Evolutionary conservation across 176 grass and related monocot species (phyloP).

Genomic region (Carex littledalei): DNA sequence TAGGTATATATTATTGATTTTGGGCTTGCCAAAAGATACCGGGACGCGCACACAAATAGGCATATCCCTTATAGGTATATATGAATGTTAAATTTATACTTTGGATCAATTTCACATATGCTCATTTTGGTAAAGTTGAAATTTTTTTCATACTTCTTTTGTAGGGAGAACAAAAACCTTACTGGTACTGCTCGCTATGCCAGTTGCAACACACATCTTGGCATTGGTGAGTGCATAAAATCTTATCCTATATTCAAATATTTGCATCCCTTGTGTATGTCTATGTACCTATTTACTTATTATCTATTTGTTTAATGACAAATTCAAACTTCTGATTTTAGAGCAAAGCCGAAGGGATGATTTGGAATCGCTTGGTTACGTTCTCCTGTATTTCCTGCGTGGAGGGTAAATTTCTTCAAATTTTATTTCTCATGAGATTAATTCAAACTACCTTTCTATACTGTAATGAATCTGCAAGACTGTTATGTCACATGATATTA

Average conservation of each 20-base stretch:
- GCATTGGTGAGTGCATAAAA: conserved; percentile 53
- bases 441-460: conserved; percentile 1
- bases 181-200: conserved; percentile 95
- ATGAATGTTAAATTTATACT: not conserved
- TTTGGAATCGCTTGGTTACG: conserved; percentile 97
- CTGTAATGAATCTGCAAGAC: not conserved
- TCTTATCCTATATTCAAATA: not conserved
- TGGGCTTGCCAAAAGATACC: conserved; percentile 96
- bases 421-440: not conserved
- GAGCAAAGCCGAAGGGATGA: conserved; percentile 98
- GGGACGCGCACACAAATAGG: conserved; percentile 78
- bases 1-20: conserved; percentile 99
- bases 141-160: not conserved
- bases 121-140: not conserved
- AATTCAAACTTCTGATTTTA: conserved; percentile 31
- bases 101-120: conserved; percentile 8
- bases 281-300: conserved; percentile 13
- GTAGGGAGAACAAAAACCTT: conserved; percentile 92
- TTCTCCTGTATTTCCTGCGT: conserved; percentile 90
- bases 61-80: conserved; percentile 83
- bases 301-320: conserved; percentile 23
- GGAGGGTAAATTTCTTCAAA: conserved; percentile 54
- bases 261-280: not conserved
- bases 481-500: conserved; percentile 1
- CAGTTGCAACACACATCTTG: conserved; percentile 93